Evolutionary conservation across 768 basidiomycete genomes (phyloP).

Genomic region (Baorangia bicolor): DNA sequence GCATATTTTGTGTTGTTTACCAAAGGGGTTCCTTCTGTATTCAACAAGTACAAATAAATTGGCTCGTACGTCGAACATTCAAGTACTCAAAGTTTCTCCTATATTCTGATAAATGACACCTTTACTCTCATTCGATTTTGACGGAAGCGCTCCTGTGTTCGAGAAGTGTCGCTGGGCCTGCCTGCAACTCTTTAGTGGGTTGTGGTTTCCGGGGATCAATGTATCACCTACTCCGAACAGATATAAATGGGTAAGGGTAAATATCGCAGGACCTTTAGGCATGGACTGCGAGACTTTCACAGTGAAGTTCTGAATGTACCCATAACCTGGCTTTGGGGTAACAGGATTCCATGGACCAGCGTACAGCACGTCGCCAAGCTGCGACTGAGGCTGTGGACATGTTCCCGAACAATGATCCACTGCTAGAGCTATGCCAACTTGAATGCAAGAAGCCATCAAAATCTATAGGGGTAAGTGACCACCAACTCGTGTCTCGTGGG

Average conservation of each 20-base stretch:
- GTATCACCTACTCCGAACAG: background rate
- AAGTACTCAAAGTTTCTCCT: background rate
- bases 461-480: background rate
- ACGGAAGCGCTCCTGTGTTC: background rate
- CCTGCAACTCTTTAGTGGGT: background rate
- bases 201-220: background rate
- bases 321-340: background rate
- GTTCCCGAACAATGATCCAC: background rate
- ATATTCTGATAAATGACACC: background rate
- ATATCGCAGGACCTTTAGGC: background rate
- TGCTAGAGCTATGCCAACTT: constrained; percentile 14
- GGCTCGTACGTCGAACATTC: background rate
- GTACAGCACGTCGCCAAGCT: constrained; percentile 7
- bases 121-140: background rate
- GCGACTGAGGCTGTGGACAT: background rate
- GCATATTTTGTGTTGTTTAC: constrained; percentile 11
- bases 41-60: constrained; percentile 19
- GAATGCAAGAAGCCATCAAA: constrained; percentile 4
- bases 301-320: background rate
- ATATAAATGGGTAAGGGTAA: background rate
- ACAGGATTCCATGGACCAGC: background rate
- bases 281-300: background rate
- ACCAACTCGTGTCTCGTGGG: background rate
- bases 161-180: background rate
- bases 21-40: constrained; percentile 6